Evolutionary conservation across 1,284 basidiomycete genomes (phyloP).

Genomic region (Chalciporus piperatoides): DNA sequence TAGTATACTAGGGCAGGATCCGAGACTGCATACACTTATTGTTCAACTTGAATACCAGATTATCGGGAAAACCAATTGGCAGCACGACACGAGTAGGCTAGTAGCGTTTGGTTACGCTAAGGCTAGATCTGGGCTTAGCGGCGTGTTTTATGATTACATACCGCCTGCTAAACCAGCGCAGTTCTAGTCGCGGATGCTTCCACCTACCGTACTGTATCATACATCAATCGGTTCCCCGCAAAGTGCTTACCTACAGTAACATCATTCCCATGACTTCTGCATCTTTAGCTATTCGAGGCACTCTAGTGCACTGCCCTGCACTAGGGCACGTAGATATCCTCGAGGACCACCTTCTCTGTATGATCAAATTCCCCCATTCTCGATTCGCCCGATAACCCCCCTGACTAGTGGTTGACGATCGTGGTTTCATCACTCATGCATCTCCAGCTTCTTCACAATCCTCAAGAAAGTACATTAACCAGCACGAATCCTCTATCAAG

Average conservation of each 20-base stretch:
- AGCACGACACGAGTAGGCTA: too few relatives aligned
- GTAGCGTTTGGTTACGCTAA: too few relatives aligned
- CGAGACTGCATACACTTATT: too few relatives aligned
- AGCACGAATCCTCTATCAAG: constrained; percentile 23
- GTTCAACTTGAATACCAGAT: too few relatives aligned
- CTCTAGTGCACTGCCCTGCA: constrained; percentile 54
- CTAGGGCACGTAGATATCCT: constrained; percentile 53
- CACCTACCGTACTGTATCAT: too few relatives aligned
- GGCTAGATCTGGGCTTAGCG: too few relatives aligned
- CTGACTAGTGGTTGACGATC: constrained; percentile 44
- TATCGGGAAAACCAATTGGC: too few relatives aligned
- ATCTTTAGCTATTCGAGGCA: constrained; percentile 39
- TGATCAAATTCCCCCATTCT: not conserved
- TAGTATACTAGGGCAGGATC: too few relatives aligned
- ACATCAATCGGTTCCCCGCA: too few relatives aligned
- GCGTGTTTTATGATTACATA: too few relatives aligned
- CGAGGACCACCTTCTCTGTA: constrained; percentile 57
- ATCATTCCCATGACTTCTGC: constrained; percentile 7
- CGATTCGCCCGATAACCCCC: constrained; percentile 6
- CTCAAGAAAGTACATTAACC: constrained; percentile 34
- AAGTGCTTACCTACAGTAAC: not conserved
- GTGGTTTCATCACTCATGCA: constrained; percentile 56
- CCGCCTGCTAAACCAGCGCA: too few relatives aligned
- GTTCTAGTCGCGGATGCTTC: too few relatives aligned
- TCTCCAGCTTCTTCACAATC: constrained; percentile 35